phyloP scores from a whole-genome alignment of 1,284 basidiomycete genomes.

The Sporisorium reilianum region DNA sequence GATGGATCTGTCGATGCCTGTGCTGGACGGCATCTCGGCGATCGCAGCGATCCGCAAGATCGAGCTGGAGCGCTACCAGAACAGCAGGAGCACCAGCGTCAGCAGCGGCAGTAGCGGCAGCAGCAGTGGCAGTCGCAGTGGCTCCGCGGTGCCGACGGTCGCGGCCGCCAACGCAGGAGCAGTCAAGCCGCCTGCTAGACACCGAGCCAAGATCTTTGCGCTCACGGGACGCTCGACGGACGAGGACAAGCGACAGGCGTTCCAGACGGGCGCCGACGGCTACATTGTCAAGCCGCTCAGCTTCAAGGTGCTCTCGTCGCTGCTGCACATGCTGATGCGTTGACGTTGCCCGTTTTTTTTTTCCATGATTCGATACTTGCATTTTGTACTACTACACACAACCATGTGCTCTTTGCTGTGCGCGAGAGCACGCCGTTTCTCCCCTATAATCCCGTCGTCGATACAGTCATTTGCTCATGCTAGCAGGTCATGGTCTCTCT shows the following conservation, averaged over 20 bases:
- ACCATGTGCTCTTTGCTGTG: background rate
- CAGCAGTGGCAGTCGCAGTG: background rate
- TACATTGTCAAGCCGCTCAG: constrained; percentile 76
- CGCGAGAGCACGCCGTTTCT: too few relatives aligned
- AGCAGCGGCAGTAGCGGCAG: constrained; percentile 2
- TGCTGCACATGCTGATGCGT: constrained; percentile 51
- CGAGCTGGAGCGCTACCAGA: constrained; percentile 74
- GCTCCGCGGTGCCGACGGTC: background rate
- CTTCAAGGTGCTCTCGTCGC: constrained; percentile 51
- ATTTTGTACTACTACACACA: background rate
- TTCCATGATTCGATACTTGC: background rate
- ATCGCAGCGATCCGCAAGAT: constrained; percentile 84
- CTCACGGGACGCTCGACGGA: constrained; percentile 91
- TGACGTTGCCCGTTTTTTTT: background rate
- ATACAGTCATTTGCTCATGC: background rate
- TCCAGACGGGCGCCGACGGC: constrained; percentile 92
- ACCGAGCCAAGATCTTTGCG: constrained; percentile 80
- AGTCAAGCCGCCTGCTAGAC: constrained; percentile 17
- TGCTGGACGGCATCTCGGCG: constrained; percentile 86
- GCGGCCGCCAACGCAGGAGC: background rate
- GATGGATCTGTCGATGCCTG: constrained; percentile 90
- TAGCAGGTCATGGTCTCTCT: background rate
- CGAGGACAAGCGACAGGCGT: constrained; percentile 90
- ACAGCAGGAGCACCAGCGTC: constrained; percentile 11
- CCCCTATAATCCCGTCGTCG: too few relatives aligned